Evolutionary conservation across 169 alveolate genomes (phyloP), one percentile per base, ranked within the genome.

Genomic region (Plasmodium yoelii): DNA sequence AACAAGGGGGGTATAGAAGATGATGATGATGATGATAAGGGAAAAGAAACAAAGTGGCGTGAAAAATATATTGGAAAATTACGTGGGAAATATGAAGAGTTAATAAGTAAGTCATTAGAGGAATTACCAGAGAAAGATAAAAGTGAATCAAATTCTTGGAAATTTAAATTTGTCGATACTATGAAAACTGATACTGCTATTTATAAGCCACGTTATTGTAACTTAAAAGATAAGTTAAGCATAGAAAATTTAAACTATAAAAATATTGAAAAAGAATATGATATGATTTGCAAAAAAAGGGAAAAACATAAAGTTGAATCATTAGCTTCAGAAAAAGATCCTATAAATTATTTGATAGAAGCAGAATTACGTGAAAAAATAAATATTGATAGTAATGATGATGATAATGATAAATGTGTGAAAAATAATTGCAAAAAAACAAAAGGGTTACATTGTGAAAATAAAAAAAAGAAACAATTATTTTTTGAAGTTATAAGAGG

Each of bases 401-500:
- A 19, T 2, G 44, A 69, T 8, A 3, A 44, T 26, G 67, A 42
- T 18, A 56, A 61, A 55, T 28, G 44, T 22, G 26, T 46, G 7
- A 22, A 73, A 65, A 47, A 57, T 34, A 63, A 74, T 26, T 15
- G 44, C n/a, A 64, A 61, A n/a, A n/a, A 15, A 2, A 57, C 15
- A 13, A 18, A 47, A n/a, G 39, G 19, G 9, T 10, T 7, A 19
- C 49, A 42, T 44, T 44, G 34, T 9, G 70, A 60, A 18, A 24
- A 28, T 39, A 42, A 65, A 42, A 65, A 39, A 65, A n/a, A 18
- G 34, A 44, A 60, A 49, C 46, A 53, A 8, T 39, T 77, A 22
- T 77, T 64, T 77, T 77, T 77, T 65, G 89, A 77, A 65, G 89
- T 77, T 69, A 53, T 77, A 13, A 77, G 89, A 34, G 89, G 89